phyloP scores from a whole-genome alignment of 305 asterid species.

The Solanum hybrid region DNA sequence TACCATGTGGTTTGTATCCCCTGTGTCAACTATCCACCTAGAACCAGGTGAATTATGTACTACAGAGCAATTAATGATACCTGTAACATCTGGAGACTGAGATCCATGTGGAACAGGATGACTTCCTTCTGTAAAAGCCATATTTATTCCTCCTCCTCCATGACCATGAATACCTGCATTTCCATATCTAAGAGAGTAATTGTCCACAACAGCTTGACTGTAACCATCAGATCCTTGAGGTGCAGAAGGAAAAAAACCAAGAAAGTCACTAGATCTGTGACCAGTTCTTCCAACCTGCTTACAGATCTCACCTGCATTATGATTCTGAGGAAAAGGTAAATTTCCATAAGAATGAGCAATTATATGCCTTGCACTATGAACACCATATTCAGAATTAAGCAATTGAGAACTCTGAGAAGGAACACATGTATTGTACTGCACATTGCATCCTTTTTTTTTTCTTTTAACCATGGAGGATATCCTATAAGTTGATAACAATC shows the following conservation, averaged over 20 bases:
- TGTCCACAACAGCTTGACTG: too few species aligned
- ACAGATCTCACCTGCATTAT: neutral
- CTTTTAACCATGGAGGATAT: neutral
- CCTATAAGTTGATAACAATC: neutral
- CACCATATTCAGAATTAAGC: neutral
- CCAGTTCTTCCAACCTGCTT: neutral
- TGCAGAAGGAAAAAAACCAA: too few species aligned
- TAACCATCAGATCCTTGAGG: too few species aligned
- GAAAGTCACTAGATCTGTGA: neutral
- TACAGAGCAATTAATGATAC: neutral
- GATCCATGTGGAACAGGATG: neutral
- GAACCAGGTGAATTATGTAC: neutral
- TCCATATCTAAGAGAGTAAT: too few species aligned
- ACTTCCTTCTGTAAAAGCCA: neutral
- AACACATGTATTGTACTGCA: neutral
- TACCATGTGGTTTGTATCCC: neutral
- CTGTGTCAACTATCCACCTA: neutral
- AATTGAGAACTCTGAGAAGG: neutral
- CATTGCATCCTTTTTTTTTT: too few species aligned
- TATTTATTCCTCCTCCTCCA: neutral
- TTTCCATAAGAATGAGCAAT: neutral
- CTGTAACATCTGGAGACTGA: neutral
- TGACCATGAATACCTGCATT: neutral
- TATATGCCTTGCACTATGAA: neutral
- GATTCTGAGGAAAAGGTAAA: neutral